Base-by-base conservation (phyloP, 2,329 filamentous ascomycete genomes). In the Teratosphaeria epicoccoides region DNA sequence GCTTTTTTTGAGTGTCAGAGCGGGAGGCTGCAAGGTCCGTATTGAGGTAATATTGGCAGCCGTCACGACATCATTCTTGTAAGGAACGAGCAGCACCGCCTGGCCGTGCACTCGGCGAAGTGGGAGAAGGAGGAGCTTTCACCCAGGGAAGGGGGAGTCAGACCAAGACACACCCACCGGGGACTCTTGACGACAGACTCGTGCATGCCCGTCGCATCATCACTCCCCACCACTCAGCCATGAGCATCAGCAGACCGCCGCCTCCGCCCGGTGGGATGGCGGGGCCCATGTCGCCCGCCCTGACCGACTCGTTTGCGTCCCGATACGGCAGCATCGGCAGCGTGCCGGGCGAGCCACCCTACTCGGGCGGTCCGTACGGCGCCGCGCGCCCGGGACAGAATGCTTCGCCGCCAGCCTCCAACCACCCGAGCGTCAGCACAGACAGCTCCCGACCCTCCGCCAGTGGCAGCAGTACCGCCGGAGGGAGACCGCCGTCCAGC, bases 221-320 rank as follows among this genome's bases (percentile, higher is more conserved):
- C 20, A 26, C 48, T 28, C 33, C 33, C 14, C 33, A 40, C 14
- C 14, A 40, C 33, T 17, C 14, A 14, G 33, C 33, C 33, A 46
- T 46, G 44, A 46, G 25, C 44, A 46, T 46, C 11, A 46, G 44
- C 29, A 57, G 53, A 52, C 50, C 23, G 44, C 40, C 50, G 47
- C 47, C 50, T 10, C 45, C 37, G 9, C 47, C 51, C 33, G 54
- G 55, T 14, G 59, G 62, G 23, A 50, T 90, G 69, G 90, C 88
- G 66, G 25, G 44, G 20, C 87, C 88, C 66, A 79, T 88, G 69
- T 93, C 87, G 72, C 74, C 87, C 77, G 84, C 76, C 66, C 87
- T 84, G 68, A 89, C 83, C 75, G 88, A 93, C 68, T 57, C 55
- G 50, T 61, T 63, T 51, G 57, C 61, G 44, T 56, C 57, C 22